Conservation (phyloP, 805 yeast genomes). For the Kuraishia ogatae region DNA sequence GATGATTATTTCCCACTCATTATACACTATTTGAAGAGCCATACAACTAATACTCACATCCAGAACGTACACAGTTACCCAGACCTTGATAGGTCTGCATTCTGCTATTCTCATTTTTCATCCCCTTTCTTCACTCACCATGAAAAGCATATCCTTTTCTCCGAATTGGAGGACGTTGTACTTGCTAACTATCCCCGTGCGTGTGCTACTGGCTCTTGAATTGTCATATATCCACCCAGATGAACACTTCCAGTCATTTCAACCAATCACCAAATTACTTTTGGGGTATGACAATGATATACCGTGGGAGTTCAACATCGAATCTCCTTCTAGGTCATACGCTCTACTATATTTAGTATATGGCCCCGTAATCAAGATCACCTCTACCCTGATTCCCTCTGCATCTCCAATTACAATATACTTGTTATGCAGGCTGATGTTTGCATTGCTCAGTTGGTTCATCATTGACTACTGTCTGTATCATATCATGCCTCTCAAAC, state of each 20-base stretch:
- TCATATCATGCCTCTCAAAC: slow-evolving; percentile 22
- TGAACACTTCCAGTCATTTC: slow-evolving; percentile 91
- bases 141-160: background rate
- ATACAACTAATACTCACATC: too few species aligned
- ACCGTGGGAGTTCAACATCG: slow-evolving; percentile 78
- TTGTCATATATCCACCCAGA: slow-evolving; percentile 94
- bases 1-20: too few species aligned
- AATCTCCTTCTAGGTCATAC: slow-evolving; percentile 59
- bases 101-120: background rate
- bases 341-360: slow-evolving; percentile 61
- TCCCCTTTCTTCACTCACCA: background rate
- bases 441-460: slow-evolving; percentile 23
- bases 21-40: too few species aligned
- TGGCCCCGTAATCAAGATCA: slow-evolving; percentile 46
- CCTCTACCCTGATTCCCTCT: background rate
- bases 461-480: slow-evolving; percentile 20
- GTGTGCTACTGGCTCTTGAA: slow-evolving; percentile 52
- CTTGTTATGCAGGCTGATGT: slow-evolving; percentile 43
- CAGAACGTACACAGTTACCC: too few species aligned
- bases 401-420: slow-evolving; percentile 42
- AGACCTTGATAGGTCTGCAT: too few species aligned
- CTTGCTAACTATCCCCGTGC: slow-evolving; percentile 31
- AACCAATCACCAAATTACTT: slow-evolving; percentile 41
- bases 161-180: slow-evolving; percentile 40
- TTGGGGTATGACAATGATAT: slow-evolving; percentile 33